Evolutionary conservation across 192 early-diverging fungal species (phyloP), one percentile per base, ranked within the genome.

Genomic region (Linnemannia schmuckeri): DNA sequence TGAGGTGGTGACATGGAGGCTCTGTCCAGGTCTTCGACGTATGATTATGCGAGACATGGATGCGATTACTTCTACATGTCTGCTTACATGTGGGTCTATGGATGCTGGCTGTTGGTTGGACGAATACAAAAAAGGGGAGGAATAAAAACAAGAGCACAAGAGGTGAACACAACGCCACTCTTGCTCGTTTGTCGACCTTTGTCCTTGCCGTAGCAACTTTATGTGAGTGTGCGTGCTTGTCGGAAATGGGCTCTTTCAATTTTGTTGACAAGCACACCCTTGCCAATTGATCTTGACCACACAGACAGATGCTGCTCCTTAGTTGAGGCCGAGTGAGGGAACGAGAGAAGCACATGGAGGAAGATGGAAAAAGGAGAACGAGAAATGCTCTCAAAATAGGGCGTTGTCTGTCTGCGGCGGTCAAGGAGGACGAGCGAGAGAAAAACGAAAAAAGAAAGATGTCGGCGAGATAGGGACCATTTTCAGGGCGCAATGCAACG

Each of bases 331-430:
- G 30, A 63, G 30, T n/a, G 24, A n/a, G 9, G n/a, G 55, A 57
- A 63, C 9, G 24, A 17, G 0, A 27, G 24, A 27, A 66, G 61
- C 61, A 66, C 61, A 66, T 66, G 61, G 2, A n/a, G 9, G 8
- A 13, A 13, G 13, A 13, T 0, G 55, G 9, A 57, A 57, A 27
- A 57, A 9, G n/a, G 12, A 66, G 10, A 66, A 66, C 1, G 61
- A 66, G 33, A 66, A 66, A 27, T 52, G 61, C 61, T 66, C 61
- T 66, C 61, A 61, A 66, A 27, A 66, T 66, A 66, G 61, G 61
- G 30, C 61, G 27, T 30, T 35, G 61, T 66, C 3, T 27, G n/a
- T 24, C 49, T 15, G 49, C 0, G 3, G 52, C 10, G 55, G 55
- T 57, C 24, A 27, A 7, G 55, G 55, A 27, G 55, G 55, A 27